Base-by-base conservation (phyloP, 164 flowering plant genomes). In the Akebia trifoliata region DNA sequence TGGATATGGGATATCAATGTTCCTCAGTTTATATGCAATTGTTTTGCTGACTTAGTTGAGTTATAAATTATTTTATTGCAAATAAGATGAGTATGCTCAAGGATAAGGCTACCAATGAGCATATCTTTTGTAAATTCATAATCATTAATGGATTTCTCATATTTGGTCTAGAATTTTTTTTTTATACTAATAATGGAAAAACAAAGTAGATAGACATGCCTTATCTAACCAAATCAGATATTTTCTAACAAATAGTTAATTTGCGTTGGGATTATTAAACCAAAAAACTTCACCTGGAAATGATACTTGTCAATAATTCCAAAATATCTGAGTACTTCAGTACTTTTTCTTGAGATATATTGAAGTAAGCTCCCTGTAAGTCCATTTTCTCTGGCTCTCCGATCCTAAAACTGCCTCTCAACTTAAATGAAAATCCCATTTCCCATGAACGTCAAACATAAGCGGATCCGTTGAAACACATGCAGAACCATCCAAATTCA, bases 371-470 rank as follows among this genome's bases (percentile, higher is more conserved):
- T 78, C 55, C 49, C 72, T 68, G 58, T 92, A 89, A 51, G 86
- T 86, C 86, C 82, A 86, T 22, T 61, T 47, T 58, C 49, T 80
- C 48, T 45, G 66, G 63, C 59, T 66, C 24, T 50, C 61, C 3
- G 61, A 85, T 74, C 86, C 96, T 71, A 86, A 26, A 59, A 85
- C 65, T 21, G 79, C 74, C 69, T 89, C 96, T 10, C 89, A 77
- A 64, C 72, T 78, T 37, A 61, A 62, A 61, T 86, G 98, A 66
- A 85, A 89, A 42, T 89, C 95, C 17, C 95, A 96, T 73, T 89
- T 92, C 7, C 98, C 95, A 68, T 89, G 61, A 28, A 60, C 91
- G 43, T 83, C 88, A 68, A 89, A 92, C 29, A 85, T 87, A 37
- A 85, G 50, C 6, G 77, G 73, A 70, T 92, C 96, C 0, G 95